phyloP scores from a whole-genome alignment of 306 rosid genomes.

The Sechiopsis laciniata region DNA sequence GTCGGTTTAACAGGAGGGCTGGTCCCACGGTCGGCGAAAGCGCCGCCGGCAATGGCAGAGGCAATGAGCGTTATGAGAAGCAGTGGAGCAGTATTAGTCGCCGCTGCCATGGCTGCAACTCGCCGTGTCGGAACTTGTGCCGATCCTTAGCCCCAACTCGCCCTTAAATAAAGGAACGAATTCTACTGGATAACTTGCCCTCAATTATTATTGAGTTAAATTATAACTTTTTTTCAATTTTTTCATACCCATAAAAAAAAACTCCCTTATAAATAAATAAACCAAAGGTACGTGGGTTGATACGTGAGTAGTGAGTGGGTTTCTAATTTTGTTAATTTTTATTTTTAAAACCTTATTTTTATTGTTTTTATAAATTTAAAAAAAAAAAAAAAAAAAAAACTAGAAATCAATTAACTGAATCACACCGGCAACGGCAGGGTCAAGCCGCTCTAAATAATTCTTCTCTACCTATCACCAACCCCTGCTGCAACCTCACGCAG shows the following conservation, averaged over 20 bases:
- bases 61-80: background rate
- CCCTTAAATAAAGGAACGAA: background rate
- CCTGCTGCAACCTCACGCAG: background rate
- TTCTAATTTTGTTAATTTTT: no score
- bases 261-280: no score
- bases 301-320: no score
- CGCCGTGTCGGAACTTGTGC: background rate
- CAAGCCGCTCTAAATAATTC: background rate
- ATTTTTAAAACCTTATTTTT: no score
- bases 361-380: background rate
- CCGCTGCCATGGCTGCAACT: slow-evolving; percentile 2
- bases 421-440: background rate
- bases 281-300: no score
- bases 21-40: background rate
- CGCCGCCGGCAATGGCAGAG: background rate
- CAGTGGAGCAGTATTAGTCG: background rate
- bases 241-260: no score
- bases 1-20: background rate
- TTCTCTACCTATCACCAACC: background rate
- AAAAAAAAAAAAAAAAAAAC: background rate
- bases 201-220: no score
- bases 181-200: background rate
- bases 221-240: no score
- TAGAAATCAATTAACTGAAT: background rate
- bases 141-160: background rate